A percentile compares a stretch with the other conserved stretches of the same genome.
Evolutionary conservation across 2,329 filamentous ascomycete genomes (phyloP).

Genomic region (Penicillium freii): DNA sequence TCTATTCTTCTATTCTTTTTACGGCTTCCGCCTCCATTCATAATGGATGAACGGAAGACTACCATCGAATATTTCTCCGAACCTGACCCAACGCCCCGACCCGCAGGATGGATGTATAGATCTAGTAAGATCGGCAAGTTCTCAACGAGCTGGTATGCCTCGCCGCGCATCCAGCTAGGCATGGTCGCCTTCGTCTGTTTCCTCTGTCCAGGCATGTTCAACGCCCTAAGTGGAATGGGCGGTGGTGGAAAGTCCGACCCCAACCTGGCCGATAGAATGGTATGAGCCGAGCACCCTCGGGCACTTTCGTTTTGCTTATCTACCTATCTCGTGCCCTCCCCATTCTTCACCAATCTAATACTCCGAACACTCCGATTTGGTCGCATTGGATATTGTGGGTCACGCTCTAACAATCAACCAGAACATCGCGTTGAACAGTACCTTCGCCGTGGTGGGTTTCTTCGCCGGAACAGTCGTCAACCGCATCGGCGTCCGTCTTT

Average conservation of each 20-base stretch:
- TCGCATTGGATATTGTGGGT: not conserved
- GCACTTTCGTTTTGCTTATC: not conserved
- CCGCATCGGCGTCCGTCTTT: constrained; percentile 41
- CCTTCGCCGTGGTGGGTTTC: constrained; percentile 63
- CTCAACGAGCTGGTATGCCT: constrained; percentile 64
- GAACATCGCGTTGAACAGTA: constrained; percentile 67
- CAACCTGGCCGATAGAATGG: constrained; percentile 54
- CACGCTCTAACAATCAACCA: constrained; percentile 1
- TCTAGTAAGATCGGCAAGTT: constrained; percentile 50
- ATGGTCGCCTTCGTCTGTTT: constrained; percentile 68
- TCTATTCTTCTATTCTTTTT: not conserved
- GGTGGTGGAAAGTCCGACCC: constrained; percentile 56
- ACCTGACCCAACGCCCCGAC: constrained; percentile 6
- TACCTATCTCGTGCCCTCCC: not conserved
- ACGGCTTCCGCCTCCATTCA: not conserved
- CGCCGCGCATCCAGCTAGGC: constrained; percentile 64
- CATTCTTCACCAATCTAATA: not conserved
- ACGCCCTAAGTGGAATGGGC: constrained; percentile 59
- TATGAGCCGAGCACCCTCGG: constrained; percentile 8
- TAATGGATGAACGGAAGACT: constrained; percentile 5
- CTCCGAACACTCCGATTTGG: not conserved
- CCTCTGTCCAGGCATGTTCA: constrained; percentile 67
- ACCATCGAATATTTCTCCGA: not conserved
- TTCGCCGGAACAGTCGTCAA: constrained; percentile 53
- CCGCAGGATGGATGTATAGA: constrained; percentile 55